A percentile compares a stretch with the other conserved stretches of the same genome.
phyloP scores from a whole-genome alignment of 805 yeast species.

The Cyberlindnera bimundalis region DNA sequence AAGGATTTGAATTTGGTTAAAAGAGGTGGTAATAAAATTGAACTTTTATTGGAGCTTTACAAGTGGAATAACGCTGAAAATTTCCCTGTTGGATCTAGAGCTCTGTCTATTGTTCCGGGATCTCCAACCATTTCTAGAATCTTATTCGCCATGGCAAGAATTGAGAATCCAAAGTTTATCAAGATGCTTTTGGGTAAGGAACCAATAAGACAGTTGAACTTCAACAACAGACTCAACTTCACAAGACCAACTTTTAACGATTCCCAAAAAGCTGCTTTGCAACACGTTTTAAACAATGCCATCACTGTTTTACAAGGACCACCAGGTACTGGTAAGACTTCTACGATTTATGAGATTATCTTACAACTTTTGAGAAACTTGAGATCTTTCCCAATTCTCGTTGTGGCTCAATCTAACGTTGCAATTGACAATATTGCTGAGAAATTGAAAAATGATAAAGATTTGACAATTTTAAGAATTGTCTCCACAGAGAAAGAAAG shows the following conservation, averaged over 20 bases:
- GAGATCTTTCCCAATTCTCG: slow-evolving; percentile 59
- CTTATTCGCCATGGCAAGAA: slow-evolving; percentile 60
- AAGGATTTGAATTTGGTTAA: slow-evolving; percentile 38
- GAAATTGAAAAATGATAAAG: slow-evolving; percentile 51
- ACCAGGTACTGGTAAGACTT: slow-evolving; percentile 82
- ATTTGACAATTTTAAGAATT: slow-evolving; percentile 50
- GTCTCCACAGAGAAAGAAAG: slow-evolving; percentile 57
- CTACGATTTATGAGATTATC: slow-evolving; percentile 63
- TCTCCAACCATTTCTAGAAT: slow-evolving; percentile 62
- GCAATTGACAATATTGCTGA: slow-evolving; percentile 78
- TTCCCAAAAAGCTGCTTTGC: slow-evolving; percentile 51
- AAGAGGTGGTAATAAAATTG: slow-evolving; percentile 32
- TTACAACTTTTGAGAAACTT: slow-evolving; percentile 52
- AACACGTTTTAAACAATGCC: slow-evolving; percentile 26
- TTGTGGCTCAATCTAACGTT: slow-evolving; percentile 72
- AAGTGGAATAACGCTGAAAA: slow-evolving; percentile 52
- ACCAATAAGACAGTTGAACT: slow-evolving; percentile 52
- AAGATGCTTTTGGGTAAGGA: slow-evolving; percentile 53
- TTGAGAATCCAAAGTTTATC: slow-evolving; percentile 49
- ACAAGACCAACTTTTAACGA: slow-evolving; percentile 49
- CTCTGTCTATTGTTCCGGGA: slow-evolving; percentile 50
- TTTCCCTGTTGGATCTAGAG: slow-evolving; percentile 43
- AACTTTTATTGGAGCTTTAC: slow-evolving; percentile 48
- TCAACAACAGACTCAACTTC: slow-evolving; percentile 50
- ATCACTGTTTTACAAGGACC: slow-evolving; percentile 72